These are phyloP conservation scores for Gaeumannomyces tritici DNA, from an alignment of 2,329 filamentous ascomycete genomes.

Conservation along the genomic window DNA sequence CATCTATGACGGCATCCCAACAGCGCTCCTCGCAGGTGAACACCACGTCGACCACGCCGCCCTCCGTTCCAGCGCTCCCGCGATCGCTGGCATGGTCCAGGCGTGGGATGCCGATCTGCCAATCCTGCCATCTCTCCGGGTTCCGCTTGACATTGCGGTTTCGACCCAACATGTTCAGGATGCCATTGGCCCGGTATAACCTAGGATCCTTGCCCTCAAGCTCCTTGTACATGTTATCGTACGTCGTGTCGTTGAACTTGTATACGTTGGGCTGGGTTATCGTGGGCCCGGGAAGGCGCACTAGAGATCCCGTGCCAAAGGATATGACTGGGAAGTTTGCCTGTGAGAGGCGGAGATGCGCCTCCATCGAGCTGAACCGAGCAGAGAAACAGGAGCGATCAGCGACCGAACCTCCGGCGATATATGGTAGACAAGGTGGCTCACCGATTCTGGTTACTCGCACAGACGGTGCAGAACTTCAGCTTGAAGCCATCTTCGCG, in stretches of 20 bases:
- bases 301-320: constrained; percentile 90
- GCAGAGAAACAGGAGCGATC: background rate
- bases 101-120: constrained; percentile 78
- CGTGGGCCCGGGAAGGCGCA: constrained; percentile 82
- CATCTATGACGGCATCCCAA: constrained; percentile 96
- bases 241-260: constrained; percentile 94
- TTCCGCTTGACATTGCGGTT: constrained; percentile 91
- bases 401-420: background rate
- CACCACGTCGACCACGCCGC: constrained; percentile 83
- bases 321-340: constrained; percentile 93
- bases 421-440: constrained; percentile 10
- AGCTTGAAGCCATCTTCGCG: constrained; percentile 65
- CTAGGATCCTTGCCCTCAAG: constrained; percentile 76
- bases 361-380: constrained; percentile 76
- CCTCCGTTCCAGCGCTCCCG: constrained; percentile 73
- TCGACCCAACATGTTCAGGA: constrained; percentile 90
- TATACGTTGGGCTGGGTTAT: constrained; percentile 96
- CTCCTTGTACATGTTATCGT: constrained; percentile 89
- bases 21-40: constrained; percentile 97
- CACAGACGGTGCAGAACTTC: constrained; percentile 97
- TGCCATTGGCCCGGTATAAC: constrained; percentile 83
- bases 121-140: constrained; percentile 96
- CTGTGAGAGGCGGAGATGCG: constrained; percentile 83
- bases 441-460: constrained; percentile 93
- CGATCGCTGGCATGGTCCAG: constrained; percentile 67